Evolutionary conservation across 768 basidiomycete species (phyloP).

Genomic region (Mycena polygramma): DNA sequence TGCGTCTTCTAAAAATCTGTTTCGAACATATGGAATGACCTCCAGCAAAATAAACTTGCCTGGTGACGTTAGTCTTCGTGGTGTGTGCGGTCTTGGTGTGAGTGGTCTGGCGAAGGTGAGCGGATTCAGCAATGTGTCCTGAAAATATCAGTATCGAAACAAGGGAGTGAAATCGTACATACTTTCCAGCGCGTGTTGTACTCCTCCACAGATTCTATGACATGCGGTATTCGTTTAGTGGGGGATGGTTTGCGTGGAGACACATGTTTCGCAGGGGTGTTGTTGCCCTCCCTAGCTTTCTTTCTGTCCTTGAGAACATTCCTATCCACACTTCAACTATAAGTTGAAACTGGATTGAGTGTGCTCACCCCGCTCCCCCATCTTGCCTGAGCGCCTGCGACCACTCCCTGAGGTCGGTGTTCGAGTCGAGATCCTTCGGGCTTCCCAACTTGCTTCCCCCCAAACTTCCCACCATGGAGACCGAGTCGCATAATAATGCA

Average conservation of each 20-base stretch:
- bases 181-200: slow-evolving; percentile 23
- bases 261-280: slow-evolving; percentile 15
- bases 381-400: slow-evolving; percentile 64
- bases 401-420: slow-evolving; percentile 64
- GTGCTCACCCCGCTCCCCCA: slow-evolving; percentile 73
- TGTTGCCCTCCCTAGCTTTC: slow-evolving; percentile 41
- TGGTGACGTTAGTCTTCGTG: slow-evolving; percentile 1
- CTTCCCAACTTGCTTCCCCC: slow-evolving; percentile 64
- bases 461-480: slow-evolving; percentile 58
- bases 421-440: slow-evolving; percentile 60
- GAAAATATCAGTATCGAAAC: background rate
- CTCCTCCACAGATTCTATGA: background rate
- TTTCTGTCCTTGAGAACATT: slow-evolving; percentile 63
- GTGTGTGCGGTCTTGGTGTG: background rate
- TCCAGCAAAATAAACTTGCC: slow-evolving; percentile 7
- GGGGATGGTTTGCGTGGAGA: slow-evolving; percentile 10
- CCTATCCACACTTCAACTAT: slow-evolving; percentile 40
- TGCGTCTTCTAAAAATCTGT: slow-evolving; percentile 25
- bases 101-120: slow-evolving; percentile 11
- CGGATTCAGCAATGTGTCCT: slow-evolving; percentile 8
- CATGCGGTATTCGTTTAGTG: slow-evolving; percentile 10
- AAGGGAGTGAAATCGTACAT: background rate
- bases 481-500: slow-evolving; percentile 64
- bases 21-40: background rate
- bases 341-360: background rate